Evolutionary conservation across 164 flowering plant species (phyloP).

Genomic region (Taxillus chinensis): DNA sequence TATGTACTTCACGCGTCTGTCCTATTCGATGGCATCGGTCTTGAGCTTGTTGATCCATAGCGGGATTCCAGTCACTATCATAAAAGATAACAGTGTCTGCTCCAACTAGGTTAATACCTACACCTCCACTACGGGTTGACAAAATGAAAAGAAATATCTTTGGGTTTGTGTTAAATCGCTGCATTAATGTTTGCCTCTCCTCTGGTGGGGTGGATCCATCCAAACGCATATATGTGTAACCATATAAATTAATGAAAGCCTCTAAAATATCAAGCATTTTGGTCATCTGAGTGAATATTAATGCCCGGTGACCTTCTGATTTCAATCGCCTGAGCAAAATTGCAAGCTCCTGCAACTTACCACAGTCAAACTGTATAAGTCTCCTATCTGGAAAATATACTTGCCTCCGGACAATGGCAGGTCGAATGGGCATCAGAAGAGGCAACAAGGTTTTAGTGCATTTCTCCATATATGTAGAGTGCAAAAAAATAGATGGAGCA

Average conservation of each 20-base stretch:
- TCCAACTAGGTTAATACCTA: slow-evolving; percentile 93
- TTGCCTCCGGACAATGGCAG: slow-evolving; percentile 90
- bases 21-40: slow-evolving; percentile 98
- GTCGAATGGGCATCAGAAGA: slow-evolving; percentile 71
- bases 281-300: slow-evolving; percentile 98
- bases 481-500: slow-evolving; percentile 45
- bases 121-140: slow-evolving; percentile 99
- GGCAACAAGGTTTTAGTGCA: slow-evolving; percentile 58
- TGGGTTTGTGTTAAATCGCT: slow-evolving; percentile 93
- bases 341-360: slow-evolving; percentile 91
- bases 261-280: slow-evolving; percentile 98
- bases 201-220: slow-evolving; percentile 99
- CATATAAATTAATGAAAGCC: slow-evolving; percentile 90
- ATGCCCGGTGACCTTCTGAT: slow-evolving; percentile 93
- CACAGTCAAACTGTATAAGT: slow-evolving; percentile 97
- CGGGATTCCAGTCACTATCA: slow-evolving; percentile 99
- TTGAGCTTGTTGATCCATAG: slow-evolving; percentile 99
- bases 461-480: slow-evolving; percentile 40
- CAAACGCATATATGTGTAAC: slow-evolving; percentile 96
- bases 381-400: slow-evolving; percentile 97
- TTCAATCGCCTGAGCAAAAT: slow-evolving; percentile 71
- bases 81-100: slow-evolving; percentile 98
- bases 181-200: slow-evolving; percentile 96
- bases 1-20: slow-evolving; percentile 97
- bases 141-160: slow-evolving; percentile 88